Evolutionary conservation across 805 yeast genomes (phyloP).

Genomic region (Pichia deserticola): DNA sequence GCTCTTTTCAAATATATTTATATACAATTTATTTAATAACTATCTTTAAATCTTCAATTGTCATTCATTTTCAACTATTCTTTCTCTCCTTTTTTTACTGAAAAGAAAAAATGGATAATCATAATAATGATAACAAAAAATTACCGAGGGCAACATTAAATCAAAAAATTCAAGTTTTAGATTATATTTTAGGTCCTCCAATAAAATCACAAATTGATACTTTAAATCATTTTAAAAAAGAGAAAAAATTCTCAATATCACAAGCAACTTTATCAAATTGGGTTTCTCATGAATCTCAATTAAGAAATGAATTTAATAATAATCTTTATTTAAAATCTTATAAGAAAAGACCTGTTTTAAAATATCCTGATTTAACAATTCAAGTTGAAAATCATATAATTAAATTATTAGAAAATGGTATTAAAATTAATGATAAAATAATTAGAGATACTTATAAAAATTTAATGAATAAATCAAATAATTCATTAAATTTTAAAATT

Average conservation of each 20-base stretch:
- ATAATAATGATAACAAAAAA: not conserved
- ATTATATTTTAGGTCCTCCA: slow-evolving; percentile 28
- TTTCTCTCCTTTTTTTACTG: too few species aligned
- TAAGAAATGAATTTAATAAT: slow-evolving; percentile 18
- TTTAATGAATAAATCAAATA: slow-evolving; percentile 17
- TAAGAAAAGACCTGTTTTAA: slow-evolving; percentile 26
- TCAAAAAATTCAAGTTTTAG: slow-evolving; percentile 29
- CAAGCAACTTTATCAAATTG: slow-evolving; percentile 32
- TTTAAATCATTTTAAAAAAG: slow-evolving; percentile 18
- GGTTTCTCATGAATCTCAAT: slow-evolving; percentile 20
- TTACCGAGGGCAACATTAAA: slow-evolving; percentile 12
- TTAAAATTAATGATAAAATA: slow-evolving; percentile 22
- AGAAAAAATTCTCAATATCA: slow-evolving; percentile 24
- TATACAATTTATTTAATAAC: too few species aligned
- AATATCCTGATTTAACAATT: slow-evolving; percentile 28
- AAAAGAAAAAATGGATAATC: too few species aligned
- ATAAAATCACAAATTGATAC: slow-evolving; percentile 22
- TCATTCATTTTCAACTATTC: too few species aligned
- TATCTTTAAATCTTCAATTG: too few species aligned
- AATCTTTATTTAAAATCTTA: slow-evolving; percentile 25
- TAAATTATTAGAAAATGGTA: slow-evolving; percentile 11
- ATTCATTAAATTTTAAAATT: slow-evolving; percentile 18
- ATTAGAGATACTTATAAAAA: slow-evolving; percentile 16
- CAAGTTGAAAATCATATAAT: slow-evolving; percentile 25
- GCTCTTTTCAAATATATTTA: too few species aligned